A percentile compares a stretch with the other conserved stretches of the same genome.
phyloP scores from a whole-genome alignment of 208 protist species.

The Wallacemonas sp. region DNA sequence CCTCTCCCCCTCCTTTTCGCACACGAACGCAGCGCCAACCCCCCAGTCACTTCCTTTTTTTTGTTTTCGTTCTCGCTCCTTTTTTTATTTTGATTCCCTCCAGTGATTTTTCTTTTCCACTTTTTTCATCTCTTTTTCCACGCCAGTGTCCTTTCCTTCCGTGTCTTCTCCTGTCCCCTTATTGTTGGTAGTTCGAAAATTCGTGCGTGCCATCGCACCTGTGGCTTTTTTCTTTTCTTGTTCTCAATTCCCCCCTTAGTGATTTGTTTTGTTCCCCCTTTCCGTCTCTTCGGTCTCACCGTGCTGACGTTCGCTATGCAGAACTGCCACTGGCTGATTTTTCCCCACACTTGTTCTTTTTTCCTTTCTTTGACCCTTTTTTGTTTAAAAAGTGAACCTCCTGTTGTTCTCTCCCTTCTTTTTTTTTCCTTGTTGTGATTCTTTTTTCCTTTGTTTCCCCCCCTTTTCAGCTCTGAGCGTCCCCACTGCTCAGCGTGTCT shows the following conservation, averaged over 20 bases:
- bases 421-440: slow-evolving; percentile 10
- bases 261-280: slow-evolving; percentile 4
- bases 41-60: too few species aligned
- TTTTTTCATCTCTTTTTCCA: neutral
- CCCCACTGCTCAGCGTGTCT: too few species aligned
- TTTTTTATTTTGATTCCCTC: neutral
- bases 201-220: neutral
- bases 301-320: too few species aligned
- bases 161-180: neutral
- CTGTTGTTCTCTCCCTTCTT: slow-evolving; percentile 4
- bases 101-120: neutral
- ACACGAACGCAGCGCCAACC: too few species aligned
- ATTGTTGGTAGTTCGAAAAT: too few species aligned
- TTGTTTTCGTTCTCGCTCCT: slow-evolving; percentile 9
- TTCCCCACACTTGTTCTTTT: too few species aligned
- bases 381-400: neutral
- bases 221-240: slow-evolving; percentile 5
- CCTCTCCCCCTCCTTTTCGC: neutral
- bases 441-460: slow-evolving; percentile 16
- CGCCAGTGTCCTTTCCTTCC: neutral
- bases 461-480: neutral
- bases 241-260: neutral
- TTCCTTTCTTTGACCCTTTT: too few species aligned
- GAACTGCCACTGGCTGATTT: too few species aligned
- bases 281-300: too few species aligned